A percentile compares a stretch with the other conserved stretches of the same genome.
phyloP scores from a whole-genome alignment of 2,329 filamentous ascomycete species.

The Colletotrichum somersetense region DNA sequence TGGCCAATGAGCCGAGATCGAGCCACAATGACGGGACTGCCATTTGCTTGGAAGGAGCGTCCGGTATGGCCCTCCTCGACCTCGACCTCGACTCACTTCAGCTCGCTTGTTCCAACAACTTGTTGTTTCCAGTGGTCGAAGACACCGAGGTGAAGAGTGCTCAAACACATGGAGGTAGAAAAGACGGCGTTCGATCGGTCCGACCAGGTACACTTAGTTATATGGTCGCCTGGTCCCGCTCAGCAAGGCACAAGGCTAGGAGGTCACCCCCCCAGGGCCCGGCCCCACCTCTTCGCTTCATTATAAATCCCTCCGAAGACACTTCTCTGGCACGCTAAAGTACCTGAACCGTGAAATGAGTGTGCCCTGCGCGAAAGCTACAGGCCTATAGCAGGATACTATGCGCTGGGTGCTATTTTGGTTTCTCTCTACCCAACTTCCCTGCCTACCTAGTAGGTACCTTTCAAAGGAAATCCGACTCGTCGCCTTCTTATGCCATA shows the following conservation, averaged over 20 bases:
- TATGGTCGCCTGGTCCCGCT: neutral
- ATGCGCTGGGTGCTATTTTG: neutral
- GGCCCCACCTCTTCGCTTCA: conserved; percentile 12
- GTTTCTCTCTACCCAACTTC: neutral
- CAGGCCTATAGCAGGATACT: conserved; percentile 9
- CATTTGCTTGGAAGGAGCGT: neutral
- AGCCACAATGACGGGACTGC: conserved; percentile 11
- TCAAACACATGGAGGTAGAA: neutral
- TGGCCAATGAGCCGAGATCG: neutral
- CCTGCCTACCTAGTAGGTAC: neutral
- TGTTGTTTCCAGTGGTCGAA: neutral
- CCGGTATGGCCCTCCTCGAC: neutral
- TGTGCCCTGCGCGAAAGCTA: conserved; percentile 8
- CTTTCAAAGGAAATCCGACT: neutral
- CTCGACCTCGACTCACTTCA: neutral
- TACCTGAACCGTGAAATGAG: conserved; percentile 11
- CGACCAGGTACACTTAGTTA: neutral
- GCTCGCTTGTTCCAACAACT: neutral
- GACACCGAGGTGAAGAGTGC: neutral
- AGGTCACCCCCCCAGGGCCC: neutral
- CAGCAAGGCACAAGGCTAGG: neutral
- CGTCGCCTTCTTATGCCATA: neutral
- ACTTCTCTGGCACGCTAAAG: conserved; percentile 3
- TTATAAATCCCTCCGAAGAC: conserved; percentile 27
- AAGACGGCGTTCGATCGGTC: too few relatives aligned